These are phyloP conservation scores for Penicillium sp. DNA, from an alignment of 2,329 filamentous ascomycete species.

Conservation along the genomic window DNA sequence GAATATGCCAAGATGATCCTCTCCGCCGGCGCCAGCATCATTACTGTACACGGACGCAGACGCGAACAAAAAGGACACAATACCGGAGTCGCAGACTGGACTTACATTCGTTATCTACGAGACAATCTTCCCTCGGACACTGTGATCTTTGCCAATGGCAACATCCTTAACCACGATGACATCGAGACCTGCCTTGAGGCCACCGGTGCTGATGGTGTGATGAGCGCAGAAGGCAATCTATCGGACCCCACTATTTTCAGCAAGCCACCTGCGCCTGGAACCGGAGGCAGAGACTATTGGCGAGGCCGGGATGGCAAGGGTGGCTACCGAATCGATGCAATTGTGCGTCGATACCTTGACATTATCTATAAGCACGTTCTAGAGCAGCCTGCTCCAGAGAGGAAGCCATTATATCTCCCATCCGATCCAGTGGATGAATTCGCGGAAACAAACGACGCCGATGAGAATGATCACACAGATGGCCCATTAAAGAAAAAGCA, in stretches of 20 bases:
- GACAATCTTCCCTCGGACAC: constrained; percentile 83
- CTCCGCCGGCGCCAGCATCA: constrained; percentile 83
- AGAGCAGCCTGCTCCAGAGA: constrained; percentile 61
- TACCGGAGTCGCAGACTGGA: constrained; percentile 92
- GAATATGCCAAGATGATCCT: constrained; percentile 88
- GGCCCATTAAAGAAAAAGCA: constrained; percentile 54
- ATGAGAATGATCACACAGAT: constrained; percentile 45
- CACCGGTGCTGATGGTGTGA: constrained; percentile 88
- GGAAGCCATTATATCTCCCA: constrained; percentile 74
- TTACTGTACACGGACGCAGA: constrained; percentile 86
- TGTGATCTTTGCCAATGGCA: constrained; percentile 96
- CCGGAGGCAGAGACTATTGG: constrained; percentile 83
- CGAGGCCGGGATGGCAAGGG: constrained; percentile 74
- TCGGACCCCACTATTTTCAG: constrained; percentile 89
- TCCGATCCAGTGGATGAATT: constrained; percentile 44
- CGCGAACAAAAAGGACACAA: constrained; percentile 95
- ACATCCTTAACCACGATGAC: constrained; percentile 80
- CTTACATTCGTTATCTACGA: constrained; percentile 76
- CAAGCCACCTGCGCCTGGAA: constrained; percentile 61
- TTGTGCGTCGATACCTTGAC: constrained; percentile 84
- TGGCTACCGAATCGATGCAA: constrained; percentile 85
- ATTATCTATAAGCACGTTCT: constrained; percentile 82
- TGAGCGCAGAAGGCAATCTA: constrained; percentile 95
- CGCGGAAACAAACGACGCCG: constrained; percentile 19
- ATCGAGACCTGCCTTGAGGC: constrained; percentile 74